Evolutionary conservation across 1,139 yeast species (phyloP).

Genomic region (Debaryomycetaceae sp.): DNA sequence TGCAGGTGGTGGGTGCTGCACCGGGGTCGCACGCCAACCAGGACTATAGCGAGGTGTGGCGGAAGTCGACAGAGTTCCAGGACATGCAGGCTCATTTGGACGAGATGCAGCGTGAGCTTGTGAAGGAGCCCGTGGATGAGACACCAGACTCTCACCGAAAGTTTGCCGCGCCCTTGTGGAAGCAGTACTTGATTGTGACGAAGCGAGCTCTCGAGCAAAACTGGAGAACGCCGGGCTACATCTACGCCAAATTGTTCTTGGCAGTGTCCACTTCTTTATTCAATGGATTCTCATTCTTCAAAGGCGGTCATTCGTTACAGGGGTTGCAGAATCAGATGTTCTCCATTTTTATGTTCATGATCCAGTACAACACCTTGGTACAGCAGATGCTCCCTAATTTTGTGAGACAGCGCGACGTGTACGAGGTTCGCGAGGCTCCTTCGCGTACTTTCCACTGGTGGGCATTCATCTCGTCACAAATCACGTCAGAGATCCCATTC

Average conservation of each 20-base stretch:
- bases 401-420: conserved; percentile 62
- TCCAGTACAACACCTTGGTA: conserved; percentile 39
- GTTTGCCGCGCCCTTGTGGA: conserved; percentile 34
- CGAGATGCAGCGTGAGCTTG: conserved; percentile 34
- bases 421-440: conserved; percentile 60
- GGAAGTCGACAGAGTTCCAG: conserved; percentile 41
- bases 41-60: conserved; percentile 62
- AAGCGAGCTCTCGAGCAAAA: conserved; percentile 49
- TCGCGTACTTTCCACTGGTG: conserved; percentile 41
- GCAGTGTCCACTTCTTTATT: conserved; percentile 42
- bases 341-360: conserved; percentile 43
- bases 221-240: conserved; percentile 67
- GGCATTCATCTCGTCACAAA: conserved; percentile 27
- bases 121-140: conserved; percentile 18
- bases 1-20: conserved; percentile 71
- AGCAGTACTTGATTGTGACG: conserved; percentile 43
- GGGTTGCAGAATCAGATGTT: conserved; percentile 51
- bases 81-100: conserved; percentile 32
- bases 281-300: conserved; percentile 67
- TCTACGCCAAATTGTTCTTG: conserved; percentile 54
- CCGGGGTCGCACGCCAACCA: conserved; percentile 61
- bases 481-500: conserved; percentile 25
- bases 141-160: conserved; percentile 20
- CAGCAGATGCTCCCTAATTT: conserved; percentile 69
- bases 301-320: conserved; percentile 48